Conservation (phyloP, 805 yeast species). For the Nakazawaea sp. region DNA sequence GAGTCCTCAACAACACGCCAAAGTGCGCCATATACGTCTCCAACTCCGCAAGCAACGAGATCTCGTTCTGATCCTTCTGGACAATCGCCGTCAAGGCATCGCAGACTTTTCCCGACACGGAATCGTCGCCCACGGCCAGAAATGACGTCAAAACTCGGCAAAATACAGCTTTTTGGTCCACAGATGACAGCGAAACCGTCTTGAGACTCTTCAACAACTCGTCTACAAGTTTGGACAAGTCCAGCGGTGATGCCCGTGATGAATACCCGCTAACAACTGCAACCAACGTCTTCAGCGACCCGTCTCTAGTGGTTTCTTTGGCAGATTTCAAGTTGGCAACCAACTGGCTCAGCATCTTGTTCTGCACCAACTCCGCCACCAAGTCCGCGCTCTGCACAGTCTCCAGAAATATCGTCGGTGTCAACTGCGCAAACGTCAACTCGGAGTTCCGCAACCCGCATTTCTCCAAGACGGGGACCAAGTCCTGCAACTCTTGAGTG, state of each 20-base stretch:
- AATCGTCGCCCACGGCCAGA: conserved; percentile 16
- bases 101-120: conserved; percentile 31
- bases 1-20: conserved; percentile 16
- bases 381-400: not conserved
- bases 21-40: conserved; percentile 54
- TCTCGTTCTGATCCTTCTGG: conserved; percentile 72
- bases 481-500: conserved; percentile 21
- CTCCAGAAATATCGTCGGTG: conserved; percentile 40
- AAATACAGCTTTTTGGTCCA: conserved; percentile 58
- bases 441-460: conserved; percentile 78
- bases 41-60: conserved; percentile 39
- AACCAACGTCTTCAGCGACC: conserved; percentile 31
- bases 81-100: conserved; percentile 43
- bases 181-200: conserved; percentile 42
- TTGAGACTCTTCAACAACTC: conserved; percentile 56
- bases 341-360: conserved; percentile 43
- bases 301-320: conserved; percentile 55
- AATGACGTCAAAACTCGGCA: conserved; percentile 35
- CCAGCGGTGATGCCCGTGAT: conserved; percentile 17
- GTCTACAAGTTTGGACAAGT: conserved; percentile 31
- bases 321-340: conserved; percentile 59
- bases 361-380: conserved; percentile 12
- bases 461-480: conserved; percentile 65
- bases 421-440: conserved; percentile 45
- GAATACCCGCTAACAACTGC: not conserved